Evolutionary conservation across 306 rosid species (phyloP).

Genomic region (Neltuma alba): DNA sequence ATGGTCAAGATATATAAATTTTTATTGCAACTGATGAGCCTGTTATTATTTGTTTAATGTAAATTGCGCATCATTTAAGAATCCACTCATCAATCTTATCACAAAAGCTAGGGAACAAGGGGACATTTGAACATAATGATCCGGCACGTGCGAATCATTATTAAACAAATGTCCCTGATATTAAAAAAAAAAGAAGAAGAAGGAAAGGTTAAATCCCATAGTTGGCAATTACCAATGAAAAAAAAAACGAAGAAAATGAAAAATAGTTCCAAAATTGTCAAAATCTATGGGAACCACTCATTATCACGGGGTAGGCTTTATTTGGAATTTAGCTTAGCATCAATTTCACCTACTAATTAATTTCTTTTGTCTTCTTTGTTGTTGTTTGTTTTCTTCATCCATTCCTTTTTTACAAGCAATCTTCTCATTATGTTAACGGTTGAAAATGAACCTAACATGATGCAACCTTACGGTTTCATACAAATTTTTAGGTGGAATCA

Average conservation of each 20-base stretch:
- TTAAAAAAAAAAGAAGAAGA: too few species aligned
- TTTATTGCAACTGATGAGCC: not conserved
- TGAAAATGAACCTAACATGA: slow-evolving; percentile 17
- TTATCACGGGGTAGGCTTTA: slow-evolving; percentile 1
- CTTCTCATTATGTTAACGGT: not conserved
- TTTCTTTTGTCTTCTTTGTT: not conserved
- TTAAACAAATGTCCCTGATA: slow-evolving; percentile 24
- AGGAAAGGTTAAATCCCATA: not conserved
- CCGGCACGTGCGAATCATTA: slow-evolving; percentile 41
- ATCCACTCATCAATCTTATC: slow-evolving; percentile 31
- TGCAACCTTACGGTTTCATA: not conserved
- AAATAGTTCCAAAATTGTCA: not conserved
- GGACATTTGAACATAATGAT: slow-evolving; percentile 39
- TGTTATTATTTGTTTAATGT: not conserved
- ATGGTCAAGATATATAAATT: not conserved
- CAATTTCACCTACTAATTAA: not conserved
- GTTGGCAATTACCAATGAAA: not conserved
- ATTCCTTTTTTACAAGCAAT: not conserved
- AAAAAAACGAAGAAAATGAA: not conserved
- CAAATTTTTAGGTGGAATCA: not conserved
- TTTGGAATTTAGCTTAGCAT: slow-evolving; percentile 17
- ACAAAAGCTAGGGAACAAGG: slow-evolving; percentile 30
- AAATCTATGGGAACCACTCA: slow-evolving; percentile 29
- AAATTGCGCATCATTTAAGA: not conserved
- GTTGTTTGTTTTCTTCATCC: not conserved